A percentile compares a stretch with the other conserved stretches of the same genome.
Evolutionary conservation across 495 filamentous ascomycete species (phyloP).

Genomic region (Aspergillus sparsus): DNA sequence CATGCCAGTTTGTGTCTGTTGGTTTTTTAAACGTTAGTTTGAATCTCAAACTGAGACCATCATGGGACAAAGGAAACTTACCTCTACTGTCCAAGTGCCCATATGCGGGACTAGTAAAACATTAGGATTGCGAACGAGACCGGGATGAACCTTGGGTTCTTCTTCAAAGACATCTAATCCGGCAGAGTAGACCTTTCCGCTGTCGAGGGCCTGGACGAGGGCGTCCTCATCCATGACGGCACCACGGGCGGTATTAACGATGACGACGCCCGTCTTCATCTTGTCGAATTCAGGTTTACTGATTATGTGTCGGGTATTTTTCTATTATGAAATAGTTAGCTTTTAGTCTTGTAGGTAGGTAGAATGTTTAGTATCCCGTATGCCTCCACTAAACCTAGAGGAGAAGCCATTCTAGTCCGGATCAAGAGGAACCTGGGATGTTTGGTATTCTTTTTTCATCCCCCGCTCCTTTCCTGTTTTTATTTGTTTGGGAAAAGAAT

Average conservation of each 20-base stretch:
- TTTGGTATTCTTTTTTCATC: not conserved
- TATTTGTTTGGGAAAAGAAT: not conserved
- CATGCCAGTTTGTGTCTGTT: constrained; percentile 62
- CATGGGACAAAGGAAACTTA: constrained; percentile 28
- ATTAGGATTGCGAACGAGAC: constrained; percentile 58
- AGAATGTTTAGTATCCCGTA: too few species aligned
- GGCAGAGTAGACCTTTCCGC: constrained; percentile 59
- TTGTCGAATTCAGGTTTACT: constrained; percentile 59
- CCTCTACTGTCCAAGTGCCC: constrained; percentile 68
- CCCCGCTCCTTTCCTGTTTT: not conserved
- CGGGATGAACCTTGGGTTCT: constrained; percentile 65
- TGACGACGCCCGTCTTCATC: constrained; percentile 71
- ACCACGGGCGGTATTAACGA: constrained; percentile 72
- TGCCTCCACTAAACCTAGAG: too few species aligned
- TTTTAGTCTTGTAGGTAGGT: too few species aligned
- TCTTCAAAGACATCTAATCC: constrained; percentile 73
- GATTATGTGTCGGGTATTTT: constrained; percentile 67
- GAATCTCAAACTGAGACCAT: not conserved
- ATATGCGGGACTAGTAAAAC: constrained; percentile 68
- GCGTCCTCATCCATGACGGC: constrained; percentile 73
- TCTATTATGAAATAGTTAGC: constrained; percentile 23
- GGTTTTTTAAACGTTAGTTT: not conserved
- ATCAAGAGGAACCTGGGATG: too few species aligned
- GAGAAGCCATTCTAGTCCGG: too few species aligned
- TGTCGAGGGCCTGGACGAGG: constrained; percentile 62